Evolutionary conservation across 371 early-diverging fungal genomes (phyloP).

Genomic region (Funneliformis caledonium): DNA sequence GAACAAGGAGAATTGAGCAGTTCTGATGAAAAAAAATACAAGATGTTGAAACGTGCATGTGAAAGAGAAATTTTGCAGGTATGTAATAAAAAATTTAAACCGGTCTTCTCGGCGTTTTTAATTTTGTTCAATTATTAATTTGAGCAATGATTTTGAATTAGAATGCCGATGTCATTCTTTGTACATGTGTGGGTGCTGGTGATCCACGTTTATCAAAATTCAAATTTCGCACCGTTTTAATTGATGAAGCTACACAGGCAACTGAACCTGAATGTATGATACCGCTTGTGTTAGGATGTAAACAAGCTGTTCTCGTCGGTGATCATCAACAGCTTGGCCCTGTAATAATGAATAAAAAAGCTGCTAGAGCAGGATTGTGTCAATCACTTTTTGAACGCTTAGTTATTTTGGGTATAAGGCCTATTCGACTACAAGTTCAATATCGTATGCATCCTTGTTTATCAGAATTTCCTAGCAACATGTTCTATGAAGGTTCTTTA

Average conservation of each 20-base stretch:
- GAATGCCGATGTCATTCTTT: constrained; percentile 96
- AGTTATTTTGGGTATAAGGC: constrained; percentile 88
- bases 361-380: constrained; percentile 91
- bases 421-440: constrained; percentile 95
- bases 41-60: constrained; percentile 74
- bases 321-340: constrained; percentile 99
- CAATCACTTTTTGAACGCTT: constrained; percentile 98
- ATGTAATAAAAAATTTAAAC: neutral
- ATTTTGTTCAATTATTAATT: neutral
- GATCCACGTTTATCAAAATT: constrained; percentile 90
- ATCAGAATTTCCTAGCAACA: constrained; percentile 97
- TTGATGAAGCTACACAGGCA: constrained; percentile 98
- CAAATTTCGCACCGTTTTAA: constrained; percentile 91
- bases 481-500: constrained; percentile 98
- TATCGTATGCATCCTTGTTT: constrained; percentile 99
- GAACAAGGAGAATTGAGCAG: constrained; percentile 90
- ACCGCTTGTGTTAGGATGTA: constrained; percentile 92
- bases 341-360: constrained; percentile 97
- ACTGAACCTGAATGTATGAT: constrained; percentile 98
- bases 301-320: constrained; percentile 97
- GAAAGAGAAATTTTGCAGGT: constrained; percentile 88
- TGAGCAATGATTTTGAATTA: constrained; percentile 35
- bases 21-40: constrained; percentile 85
- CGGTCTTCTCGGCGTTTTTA: neutral
- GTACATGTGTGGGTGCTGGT: constrained; percentile 98